Evolutionary conservation across 1,139 yeast species (phyloP), one percentile per base, ranked within the genome.

Genomic region (Chernovozyma sophiae-reginae): DNA sequence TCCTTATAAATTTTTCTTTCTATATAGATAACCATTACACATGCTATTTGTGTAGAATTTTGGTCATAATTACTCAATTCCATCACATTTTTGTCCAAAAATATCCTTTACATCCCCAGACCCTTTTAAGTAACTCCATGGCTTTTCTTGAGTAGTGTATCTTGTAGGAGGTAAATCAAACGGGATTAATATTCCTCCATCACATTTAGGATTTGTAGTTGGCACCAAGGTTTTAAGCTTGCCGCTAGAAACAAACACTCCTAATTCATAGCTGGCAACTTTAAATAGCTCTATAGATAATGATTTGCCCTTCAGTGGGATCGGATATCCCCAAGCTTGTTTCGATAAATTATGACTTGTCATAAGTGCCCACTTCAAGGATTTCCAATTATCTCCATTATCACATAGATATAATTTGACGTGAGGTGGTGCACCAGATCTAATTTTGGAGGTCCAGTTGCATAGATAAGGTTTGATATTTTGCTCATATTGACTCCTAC

Each of bases 281-380:
- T 52, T 53, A 40, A 58, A 68, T 20, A 27, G 43, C 42, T 14
- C 45, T 45, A 33, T 49, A 43, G 27, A 52, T 13, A 20, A 20
- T 20, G 29, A 13, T 26, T 13, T 26, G 50, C 32, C 43, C 28
- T 39, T 30, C 25, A 28, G n/a, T 10, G 38, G 22, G 4, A 33
- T 38, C 1, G 65, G 68, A n/a, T 59, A 60, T 0, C 90, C 90
- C 89, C 89, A 81, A 0, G 89, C 89, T 43, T 77, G 81, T 38
- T 72, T 71, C 20, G 86, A 78, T 25, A 81, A 50, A 50, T 82
- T 82, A 30, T 81, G 81, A 40, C 86, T 79, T 2, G 86, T 80
- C 54, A 79, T 63, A n/a, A 79, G 48, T 13, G 77, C 72, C 87
- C 89, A 82, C 38, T 73, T 70, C 3, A 80, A 47, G 1, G 75